phyloP scores from a whole-genome alignment of 2,329 filamentous ascomycete species.

The Colletotrichum gloeosporioides region DNA sequence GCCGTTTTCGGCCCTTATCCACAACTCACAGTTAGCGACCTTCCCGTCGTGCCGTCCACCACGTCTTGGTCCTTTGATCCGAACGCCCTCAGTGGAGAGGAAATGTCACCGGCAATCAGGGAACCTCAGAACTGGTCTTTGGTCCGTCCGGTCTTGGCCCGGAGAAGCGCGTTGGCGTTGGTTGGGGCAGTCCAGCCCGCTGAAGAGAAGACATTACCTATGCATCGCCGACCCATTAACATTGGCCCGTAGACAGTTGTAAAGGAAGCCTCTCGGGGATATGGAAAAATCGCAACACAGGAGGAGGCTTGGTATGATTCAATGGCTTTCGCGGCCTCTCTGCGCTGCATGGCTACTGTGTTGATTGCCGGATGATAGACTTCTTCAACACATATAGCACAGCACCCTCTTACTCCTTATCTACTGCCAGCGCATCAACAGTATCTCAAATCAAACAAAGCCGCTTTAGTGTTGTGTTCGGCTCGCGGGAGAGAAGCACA shows the following conservation, averaged over 20 bases:
- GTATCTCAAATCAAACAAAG: not conserved
- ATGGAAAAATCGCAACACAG: not conserved
- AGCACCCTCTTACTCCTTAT: not conserved
- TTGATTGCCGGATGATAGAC: not conserved
- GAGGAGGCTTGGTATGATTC: not conserved
- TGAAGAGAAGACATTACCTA: not conserved
- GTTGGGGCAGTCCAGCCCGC: not conserved
- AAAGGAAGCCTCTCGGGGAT: not conserved
- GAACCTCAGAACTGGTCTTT: not conserved
- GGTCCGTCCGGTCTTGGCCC: not conserved
- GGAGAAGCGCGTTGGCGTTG: not conserved
- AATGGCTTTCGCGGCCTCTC: not conserved
- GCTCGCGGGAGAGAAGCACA: not conserved
- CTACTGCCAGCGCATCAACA: not conserved
- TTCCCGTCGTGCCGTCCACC: not conserved
- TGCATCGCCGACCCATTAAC: not conserved
- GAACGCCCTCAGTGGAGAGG: not conserved
- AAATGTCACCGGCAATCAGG: not conserved
- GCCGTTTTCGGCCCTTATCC: not conserved
- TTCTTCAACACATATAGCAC: not conserved
- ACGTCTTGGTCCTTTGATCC: constrained; percentile 10
- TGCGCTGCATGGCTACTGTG: not conserved
- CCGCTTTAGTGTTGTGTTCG: not conserved
- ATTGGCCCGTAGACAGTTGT: not conserved
- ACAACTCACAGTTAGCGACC: not conserved